Evolutionary conservation across 1,284 basidiomycete genomes (phyloP).

Genomic region (Microbotryum intermedium): DNA sequence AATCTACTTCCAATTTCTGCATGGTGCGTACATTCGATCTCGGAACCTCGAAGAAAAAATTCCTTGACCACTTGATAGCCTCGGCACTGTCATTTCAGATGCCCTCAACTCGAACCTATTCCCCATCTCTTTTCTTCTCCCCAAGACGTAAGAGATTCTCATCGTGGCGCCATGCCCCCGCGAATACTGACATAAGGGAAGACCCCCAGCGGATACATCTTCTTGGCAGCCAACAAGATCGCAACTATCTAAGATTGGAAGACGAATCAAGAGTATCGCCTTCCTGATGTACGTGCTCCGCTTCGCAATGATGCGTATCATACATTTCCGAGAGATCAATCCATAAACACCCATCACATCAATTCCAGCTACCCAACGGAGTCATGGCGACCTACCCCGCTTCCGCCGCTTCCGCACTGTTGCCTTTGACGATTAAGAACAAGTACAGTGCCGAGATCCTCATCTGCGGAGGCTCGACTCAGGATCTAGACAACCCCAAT

Average conservation of each 20-base stretch:
- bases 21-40: too few relatives aligned
- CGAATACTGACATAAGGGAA: too few relatives aligned
- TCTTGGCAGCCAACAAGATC: constrained; percentile 68
- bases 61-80: too few relatives aligned
- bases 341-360: too few relatives aligned
- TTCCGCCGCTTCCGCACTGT: constrained; percentile 59
- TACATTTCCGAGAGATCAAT: too few relatives aligned
- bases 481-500: constrained; percentile 48
- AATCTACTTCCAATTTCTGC: constrained; percentile 55
- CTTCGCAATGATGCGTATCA: too few relatives aligned
- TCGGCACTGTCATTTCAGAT: too few relatives aligned
- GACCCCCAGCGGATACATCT: constrained; percentile 46
- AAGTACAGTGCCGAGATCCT: constrained; percentile 54
- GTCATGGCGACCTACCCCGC: constrained; percentile 59
- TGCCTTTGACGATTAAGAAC: constrained; percentile 58
- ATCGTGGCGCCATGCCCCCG: too few relatives aligned
- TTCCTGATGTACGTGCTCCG: neutral
- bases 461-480: constrained; percentile 64
- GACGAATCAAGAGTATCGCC: constrained; percentile 51
- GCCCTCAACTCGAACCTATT: constrained; percentile 66
- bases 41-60: too few relatives aligned
- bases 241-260: constrained; percentile 70
- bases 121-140: constrained; percentile 64
- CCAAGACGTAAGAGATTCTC: constrained; percentile 44
- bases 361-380: constrained; percentile 62